Evolutionary conservation across 371 early-diverging fungal genomes (phyloP), one percentile per base, ranked within the genome.

Genomic region (Nematocida displodere): DNA sequence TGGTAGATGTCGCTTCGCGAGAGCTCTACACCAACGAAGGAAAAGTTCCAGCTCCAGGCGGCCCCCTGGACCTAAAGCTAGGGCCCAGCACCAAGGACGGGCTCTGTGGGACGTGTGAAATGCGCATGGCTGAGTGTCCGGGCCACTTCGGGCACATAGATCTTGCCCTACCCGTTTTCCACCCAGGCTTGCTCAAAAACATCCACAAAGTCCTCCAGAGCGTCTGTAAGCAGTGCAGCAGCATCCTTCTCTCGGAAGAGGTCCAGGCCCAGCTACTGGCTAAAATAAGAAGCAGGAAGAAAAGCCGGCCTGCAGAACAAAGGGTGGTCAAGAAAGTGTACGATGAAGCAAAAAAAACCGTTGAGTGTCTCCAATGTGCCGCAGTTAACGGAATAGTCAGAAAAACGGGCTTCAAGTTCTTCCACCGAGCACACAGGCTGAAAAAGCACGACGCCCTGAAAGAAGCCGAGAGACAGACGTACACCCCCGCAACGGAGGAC

Each of bases 71-170:
- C 54, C 46, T 63, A 24, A 29, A 78, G 3, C 49, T 84, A 33
- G 85, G 85, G 29, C 65, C 71, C 13, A 64, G 92, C n/a, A 89
- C 89, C 77, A 93, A 93, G 81, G 80, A 83, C 15, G 86, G 84
- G 11, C 80, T 82, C 0, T 98, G 99, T 85, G 88, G 89, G 42
- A 97, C 97, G 2, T 98, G 99, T 82, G 89, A 89, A 8, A 87
- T 90, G 80, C 86, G 85, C 56, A 85, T 92, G 82, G 86, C 88
- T 77, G 91, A 93, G 55, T 99, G 99, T 84, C 88, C 91, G 48
- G 99, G 99, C 36, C 99, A 99, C 84, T 99, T 90, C 87, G 97
- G 97, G 28, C 89, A 92, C 80, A 86, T 96, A 37, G 89, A 91
- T 52, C 87, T 99, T 5, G 88, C 88, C 31, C 86, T 95, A 42